Evolutionary conservation across 169 alveolate species (phyloP), one percentile per base, ranked within the genome.

Genomic region (Plasmodium cynomolgi): DNA sequence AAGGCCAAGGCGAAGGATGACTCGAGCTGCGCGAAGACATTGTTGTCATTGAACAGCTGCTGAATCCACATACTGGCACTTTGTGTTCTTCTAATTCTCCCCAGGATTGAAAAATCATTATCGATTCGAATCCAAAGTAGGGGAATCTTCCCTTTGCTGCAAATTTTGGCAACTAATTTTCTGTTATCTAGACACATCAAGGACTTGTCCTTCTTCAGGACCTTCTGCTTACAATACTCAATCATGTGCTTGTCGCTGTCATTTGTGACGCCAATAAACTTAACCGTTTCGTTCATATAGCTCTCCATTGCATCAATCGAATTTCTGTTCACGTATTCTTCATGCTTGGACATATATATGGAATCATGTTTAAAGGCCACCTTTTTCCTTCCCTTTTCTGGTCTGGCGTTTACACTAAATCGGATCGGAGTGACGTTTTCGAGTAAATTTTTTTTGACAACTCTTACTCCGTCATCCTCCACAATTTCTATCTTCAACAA

Each of bases 31-130:
- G 96, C 41, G 58, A 77, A 95, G 3, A 96, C 84, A 84, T 96
- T 96, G 56, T 95, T 97, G 74, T 97, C 98, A 79, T 96, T 95
- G 75, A 93, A 81, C 77, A 97, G 90, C 95, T 97, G 98, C 92
- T 97, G 98, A 91, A 97, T 98, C 98, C 98, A 97, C 98, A 97
- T 97, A 44, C 97, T 82, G 85, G 97, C 73, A 93, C 96, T 86
- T 96, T 97, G 98, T 58, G 97, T 86, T 20, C 97, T 88, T 58
- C 98, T 91, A 37, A 93, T 96, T 95, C 98, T 81, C 2, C 96
- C 98, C 17, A 96, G 31, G 83, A 97, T 84, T 72, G 84, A 71
- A 71, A 96, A 97, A 29, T 83, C 84, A 47, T 97, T 96, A 95
- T 97, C 98, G 26, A 96, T 96, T 13, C 98, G 56, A 39, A 96